Conservation (phyloP, 768 basidiomycete species). For the Lactarius sanguifluus region DNA sequence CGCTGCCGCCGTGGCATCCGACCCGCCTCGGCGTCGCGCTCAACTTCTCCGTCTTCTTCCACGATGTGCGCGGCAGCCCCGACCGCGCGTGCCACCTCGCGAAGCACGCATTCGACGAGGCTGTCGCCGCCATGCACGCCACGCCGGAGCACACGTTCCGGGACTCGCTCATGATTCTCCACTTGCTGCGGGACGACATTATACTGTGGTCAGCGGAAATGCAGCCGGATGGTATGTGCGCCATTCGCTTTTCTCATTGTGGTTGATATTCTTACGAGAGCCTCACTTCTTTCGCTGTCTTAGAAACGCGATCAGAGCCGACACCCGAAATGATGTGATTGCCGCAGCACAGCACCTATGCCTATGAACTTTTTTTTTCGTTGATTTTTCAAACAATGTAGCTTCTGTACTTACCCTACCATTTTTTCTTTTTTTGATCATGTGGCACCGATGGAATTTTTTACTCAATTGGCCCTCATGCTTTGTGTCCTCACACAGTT, state of each 20-base stretch:
- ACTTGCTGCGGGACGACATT: slow-evolving; percentile 81
- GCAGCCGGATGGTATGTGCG: slow-evolving; percentile 39
- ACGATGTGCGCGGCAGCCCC: slow-evolving; percentile 82
- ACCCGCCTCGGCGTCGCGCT: slow-evolving; percentile 85
- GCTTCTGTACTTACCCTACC: not conserved
- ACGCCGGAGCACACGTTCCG: slow-evolving; percentile 52
- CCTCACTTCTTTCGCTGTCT: not conserved
- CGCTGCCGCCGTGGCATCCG: slow-evolving; percentile 77
- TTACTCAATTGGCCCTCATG: not conserved
- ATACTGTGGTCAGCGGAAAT: slow-evolving; percentile 85
- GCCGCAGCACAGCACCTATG: not conserved
- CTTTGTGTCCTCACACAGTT: not conserved
- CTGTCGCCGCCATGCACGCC: slow-evolving; percentile 50
- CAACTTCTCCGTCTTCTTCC: slow-evolving; percentile 94
- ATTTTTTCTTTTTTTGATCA: not conserved
- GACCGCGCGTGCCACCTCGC: slow-evolving; percentile 86
- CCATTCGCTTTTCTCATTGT: not conserved
- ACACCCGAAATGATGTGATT: not conserved
- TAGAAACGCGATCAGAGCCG: slow-evolving; percentile 14
- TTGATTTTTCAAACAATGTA: not conserved
- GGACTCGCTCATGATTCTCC: slow-evolving; percentile 83
- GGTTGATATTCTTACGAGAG: not conserved
- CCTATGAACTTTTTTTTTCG: not conserved
- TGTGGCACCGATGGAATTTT: not conserved
- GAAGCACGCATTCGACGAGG: slow-evolving; percentile 91